Base-by-base conservation (phyloP, 2,329 filamentous ascomycete genomes). In the Stemphylium beticola region DNA sequence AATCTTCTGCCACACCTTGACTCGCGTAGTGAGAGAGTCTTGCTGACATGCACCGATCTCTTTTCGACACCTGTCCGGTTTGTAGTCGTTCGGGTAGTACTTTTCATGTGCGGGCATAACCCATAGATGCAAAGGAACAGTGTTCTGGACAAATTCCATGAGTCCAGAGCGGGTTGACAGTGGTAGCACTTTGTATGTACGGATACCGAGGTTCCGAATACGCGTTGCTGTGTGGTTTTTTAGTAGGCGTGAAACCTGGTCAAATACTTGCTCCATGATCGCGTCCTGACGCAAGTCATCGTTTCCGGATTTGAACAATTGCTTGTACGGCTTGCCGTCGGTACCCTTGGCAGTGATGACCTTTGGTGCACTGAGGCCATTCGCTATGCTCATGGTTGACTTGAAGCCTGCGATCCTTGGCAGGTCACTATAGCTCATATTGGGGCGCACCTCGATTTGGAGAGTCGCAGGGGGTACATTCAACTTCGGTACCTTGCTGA, bases 181-280 rank as follows among this genome's bases (percentile, higher is more conserved):
- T 0, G 95, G 95, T 2, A 99, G 81, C 6, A 99, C 95, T 76
- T 97, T 97, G 82, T 99, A 99, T 0, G 95, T 98, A 53, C 96
- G 85, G 69, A 99, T 96, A 8, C 89, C 91, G 10, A 99, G 82
- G 60, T 91, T 91, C 5, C 95, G 88, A 70, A 96, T 92, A 34
- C 92, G 89, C 2, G 95, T 97, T 11, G 88, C 85, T 50, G 91
- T 88, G 74, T 98, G 92, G 43, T 91, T 88, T 72, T 91, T 90
- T 22, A 99, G 81, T 18, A 99, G 85, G 46, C 91, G 90, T 53
- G 92, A 98, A 18, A 97, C 95, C 76, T 96, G 92, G 54, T 93
- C 91, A 73, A 99, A 99, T 1, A 99, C 95, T 76, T 99, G 95
- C 76, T 99, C 96, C 96, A 99, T 99, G 80, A 87, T 99, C 39